phyloP scores from a whole-genome alignment of 73 alveolate genomes.

The Paramecium caudatum region DNA sequence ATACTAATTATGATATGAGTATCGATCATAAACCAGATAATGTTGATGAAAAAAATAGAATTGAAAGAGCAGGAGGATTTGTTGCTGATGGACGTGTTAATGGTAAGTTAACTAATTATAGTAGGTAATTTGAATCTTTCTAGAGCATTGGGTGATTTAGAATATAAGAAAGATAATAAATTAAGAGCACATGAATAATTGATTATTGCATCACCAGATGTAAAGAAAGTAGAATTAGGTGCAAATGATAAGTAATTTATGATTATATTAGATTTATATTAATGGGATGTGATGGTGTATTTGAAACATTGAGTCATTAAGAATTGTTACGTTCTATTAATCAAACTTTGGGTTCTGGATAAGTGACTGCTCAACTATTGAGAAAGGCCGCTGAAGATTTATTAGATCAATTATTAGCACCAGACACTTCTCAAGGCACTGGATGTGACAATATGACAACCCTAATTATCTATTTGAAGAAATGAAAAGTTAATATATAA shows the following conservation, averaged over 20 bases:
- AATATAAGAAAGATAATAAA: slow-evolving; percentile 75
- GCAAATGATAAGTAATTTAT: slow-evolving; percentile 46
- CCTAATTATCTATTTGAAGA: slow-evolving; percentile 60
- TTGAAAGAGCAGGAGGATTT: slow-evolving; percentile 89
- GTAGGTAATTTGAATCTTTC: slow-evolving; percentile 75
- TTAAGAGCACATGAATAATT: slow-evolving; percentile 66
- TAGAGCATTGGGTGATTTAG: slow-evolving; percentile 90
- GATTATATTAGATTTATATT: slow-evolving; percentile 58
- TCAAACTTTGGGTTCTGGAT: not conserved
- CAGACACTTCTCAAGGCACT: slow-evolving; percentile 65
- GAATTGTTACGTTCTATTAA: slow-evolving; percentile 44
- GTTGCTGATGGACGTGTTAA: slow-evolving; percentile 86
- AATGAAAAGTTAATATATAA: slow-evolving; percentile 31
- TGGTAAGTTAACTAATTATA: slow-evolving; percentile 53
- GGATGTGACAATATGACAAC: slow-evolving; percentile 78
- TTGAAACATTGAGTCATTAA: slow-evolving; percentile 73
- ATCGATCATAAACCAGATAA: slow-evolving; percentile 94
- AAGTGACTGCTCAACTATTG: not conserved
- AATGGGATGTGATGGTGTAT: slow-evolving; percentile 78
- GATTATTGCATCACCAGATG: slow-evolving; percentile 75
- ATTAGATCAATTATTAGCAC: slow-evolving; percentile 72
- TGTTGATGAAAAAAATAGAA: slow-evolving; percentile 89
- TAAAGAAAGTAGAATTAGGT: slow-evolving; percentile 45
- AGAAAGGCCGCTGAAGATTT: slow-evolving; percentile 57
- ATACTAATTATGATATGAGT: slow-evolving; percentile 82